Conservation (phyloP, 192 early-diverging fungal genomes). For the Podila epigama region DNA sequence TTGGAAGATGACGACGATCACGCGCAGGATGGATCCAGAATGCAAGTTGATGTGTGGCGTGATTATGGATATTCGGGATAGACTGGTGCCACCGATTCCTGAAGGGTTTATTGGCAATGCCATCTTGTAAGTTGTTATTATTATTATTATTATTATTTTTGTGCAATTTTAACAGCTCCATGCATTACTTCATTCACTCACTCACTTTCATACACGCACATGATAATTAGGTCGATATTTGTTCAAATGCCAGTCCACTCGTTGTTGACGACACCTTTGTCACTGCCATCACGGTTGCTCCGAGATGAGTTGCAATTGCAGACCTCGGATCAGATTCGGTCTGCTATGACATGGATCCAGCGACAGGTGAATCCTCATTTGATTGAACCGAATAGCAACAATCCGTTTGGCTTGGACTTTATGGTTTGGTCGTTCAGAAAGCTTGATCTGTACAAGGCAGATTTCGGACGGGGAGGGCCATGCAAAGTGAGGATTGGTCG, state of each 20-base stretch:
- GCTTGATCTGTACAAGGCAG: conserved; percentile 28
- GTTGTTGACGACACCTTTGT: conserved; percentile 40
- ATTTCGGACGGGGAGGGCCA: conserved; percentile 32
- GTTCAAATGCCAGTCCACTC: conserved; percentile 50
- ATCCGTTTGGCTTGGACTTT: conserved; percentile 42
- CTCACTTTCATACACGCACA: no score
- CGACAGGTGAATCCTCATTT: conserved; percentile 35
- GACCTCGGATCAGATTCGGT: conserved; percentile 33
- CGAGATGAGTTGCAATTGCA: conserved; percentile 37
- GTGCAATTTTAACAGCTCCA: no score
- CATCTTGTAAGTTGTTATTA: conserved; percentile 22
- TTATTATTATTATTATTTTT: no score
- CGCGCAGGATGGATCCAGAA: conserved; percentile 45
- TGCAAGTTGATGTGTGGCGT: conserved; percentile 47
- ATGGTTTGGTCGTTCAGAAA: conserved; percentile 49
- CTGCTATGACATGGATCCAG: conserved; percentile 38
- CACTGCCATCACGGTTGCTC: conserved; percentile 34
- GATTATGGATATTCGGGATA: conserved; percentile 42
- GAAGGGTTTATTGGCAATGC: conserved; percentile 44
- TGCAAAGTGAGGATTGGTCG: conserved; percentile 33
- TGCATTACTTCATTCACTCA: no score
- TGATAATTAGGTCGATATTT: conserved; percentile 27
- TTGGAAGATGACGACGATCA: conserved; percentile 47
- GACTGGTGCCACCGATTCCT: conserved; percentile 16
- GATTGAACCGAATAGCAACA: conserved; percentile 34